Conservation (phyloP, 2,329 filamentous ascomycete genomes). For the Aspergillus ochraceoroseus region DNA sequence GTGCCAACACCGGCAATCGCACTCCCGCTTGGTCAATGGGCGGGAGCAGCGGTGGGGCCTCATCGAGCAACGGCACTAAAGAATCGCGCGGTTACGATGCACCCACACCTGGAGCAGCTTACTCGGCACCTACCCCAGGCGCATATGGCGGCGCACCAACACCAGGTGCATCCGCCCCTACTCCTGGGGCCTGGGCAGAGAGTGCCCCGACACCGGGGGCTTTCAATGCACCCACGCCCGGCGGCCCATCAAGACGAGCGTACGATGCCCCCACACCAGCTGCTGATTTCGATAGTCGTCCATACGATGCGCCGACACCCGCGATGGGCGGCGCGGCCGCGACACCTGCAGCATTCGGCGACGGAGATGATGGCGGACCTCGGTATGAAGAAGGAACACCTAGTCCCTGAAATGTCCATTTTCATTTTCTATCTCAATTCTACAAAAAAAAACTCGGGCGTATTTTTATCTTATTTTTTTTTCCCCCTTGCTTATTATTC, state of each 20-base stretch:
- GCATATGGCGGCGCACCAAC: constrained; percentile 57
- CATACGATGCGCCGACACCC: constrained; percentile 49
- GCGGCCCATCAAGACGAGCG: constrained; percentile 27
- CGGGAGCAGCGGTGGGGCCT: constrained; percentile 26
- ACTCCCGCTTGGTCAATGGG: constrained; percentile 48
- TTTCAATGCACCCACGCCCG: constrained; percentile 44
- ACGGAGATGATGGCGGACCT: constrained; percentile 40
- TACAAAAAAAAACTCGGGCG: constrained; percentile 3
- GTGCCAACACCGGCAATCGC: constrained; percentile 47
- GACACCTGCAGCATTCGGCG: constrained; percentile 38
- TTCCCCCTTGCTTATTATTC: background rate
- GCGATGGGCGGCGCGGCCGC: constrained; percentile 37
- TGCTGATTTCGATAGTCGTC: constrained; percentile 32
- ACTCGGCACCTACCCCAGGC: constrained; percentile 64
- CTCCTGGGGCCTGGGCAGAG: constrained; percentile 45
- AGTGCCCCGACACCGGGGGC: constrained; percentile 46
- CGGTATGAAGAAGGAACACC: constrained; percentile 44
- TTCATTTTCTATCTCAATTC: background rate
- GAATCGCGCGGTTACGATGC: constrained; percentile 59
- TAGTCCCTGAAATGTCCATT: constrained; percentile 28
- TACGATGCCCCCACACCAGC: constrained; percentile 42
- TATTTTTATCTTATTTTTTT: background rate
- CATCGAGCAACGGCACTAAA: constrained; percentile 28
- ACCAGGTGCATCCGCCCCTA: constrained; percentile 60
- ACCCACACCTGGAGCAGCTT: constrained; percentile 64